These are phyloP conservation scores for Hortaea sp. DNA, from an alignment of 2,329 filamentous ascomycete genomes.

Conservation along the genomic window DNA sequence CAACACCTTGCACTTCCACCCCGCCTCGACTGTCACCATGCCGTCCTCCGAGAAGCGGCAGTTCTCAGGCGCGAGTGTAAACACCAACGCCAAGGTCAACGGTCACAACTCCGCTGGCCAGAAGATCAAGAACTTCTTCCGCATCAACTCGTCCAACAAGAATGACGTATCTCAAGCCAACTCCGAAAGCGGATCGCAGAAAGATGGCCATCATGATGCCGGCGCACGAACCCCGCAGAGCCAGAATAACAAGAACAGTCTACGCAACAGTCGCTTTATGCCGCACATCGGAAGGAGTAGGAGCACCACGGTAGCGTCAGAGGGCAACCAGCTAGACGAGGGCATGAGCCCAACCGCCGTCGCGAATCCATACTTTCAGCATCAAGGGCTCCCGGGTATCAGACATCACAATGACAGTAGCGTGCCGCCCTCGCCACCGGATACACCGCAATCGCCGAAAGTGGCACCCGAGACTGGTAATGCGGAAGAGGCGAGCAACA, in stretches of 20 bases:
- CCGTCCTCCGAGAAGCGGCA: constrained; percentile 31
- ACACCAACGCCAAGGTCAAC: constrained; percentile 34
- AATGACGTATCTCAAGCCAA: constrained; percentile 26
- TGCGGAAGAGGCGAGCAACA: constrained; percentile 47
- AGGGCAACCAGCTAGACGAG: constrained; percentile 85
- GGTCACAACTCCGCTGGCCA: constrained; percentile 41
- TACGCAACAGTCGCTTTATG: constrained; percentile 81
- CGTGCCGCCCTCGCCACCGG: constrained; percentile 82
- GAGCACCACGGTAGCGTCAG: constrained; percentile 82
- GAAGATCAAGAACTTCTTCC: constrained; percentile 61
- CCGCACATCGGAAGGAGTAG: constrained; percentile 78
- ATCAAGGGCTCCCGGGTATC: constrained; percentile 86
- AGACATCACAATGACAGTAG: constrained; percentile 93
- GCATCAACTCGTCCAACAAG: constrained; percentile 47
- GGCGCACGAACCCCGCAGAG: constrained; percentile 41
- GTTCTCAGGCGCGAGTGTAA: constrained; percentile 37
- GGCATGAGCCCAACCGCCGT: constrained; percentile 81
- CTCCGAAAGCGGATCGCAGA: constrained; percentile 23
- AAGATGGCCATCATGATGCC: constrained; percentile 20
- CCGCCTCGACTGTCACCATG: constrained; percentile 10
- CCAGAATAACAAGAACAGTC: constrained; percentile 46
- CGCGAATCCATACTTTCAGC: constrained; percentile 94
- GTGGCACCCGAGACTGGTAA: constrained; percentile 56
- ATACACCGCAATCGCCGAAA: constrained; percentile 67
- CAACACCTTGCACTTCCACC: too few relatives aligned